These are phyloP conservation scores for Crucibulum laeve DNA, from an alignment of 768 basidiomycete genomes.

Conservation along the genomic window DNA sequence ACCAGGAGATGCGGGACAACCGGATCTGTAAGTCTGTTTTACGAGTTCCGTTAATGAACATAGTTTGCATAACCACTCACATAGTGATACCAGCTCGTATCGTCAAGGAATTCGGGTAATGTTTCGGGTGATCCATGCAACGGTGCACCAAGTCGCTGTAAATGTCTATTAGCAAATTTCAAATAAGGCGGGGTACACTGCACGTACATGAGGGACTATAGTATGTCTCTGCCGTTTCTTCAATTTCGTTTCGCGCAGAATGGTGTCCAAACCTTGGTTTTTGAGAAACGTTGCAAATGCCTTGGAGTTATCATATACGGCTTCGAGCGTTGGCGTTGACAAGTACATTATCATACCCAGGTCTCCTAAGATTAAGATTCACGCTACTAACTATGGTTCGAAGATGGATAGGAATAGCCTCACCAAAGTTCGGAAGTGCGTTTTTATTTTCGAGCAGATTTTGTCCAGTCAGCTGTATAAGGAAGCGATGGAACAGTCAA, in stretches of 20 bases:
- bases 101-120: constrained; percentile 25
- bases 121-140: constrained; percentile 17
- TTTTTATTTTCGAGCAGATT: too few relatives aligned
- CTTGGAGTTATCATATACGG: constrained; percentile 30
- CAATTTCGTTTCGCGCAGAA: constrained; percentile 17
- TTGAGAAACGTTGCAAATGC: constrained; percentile 30
- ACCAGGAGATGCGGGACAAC: constrained; percentile 3
- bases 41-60: neutral
- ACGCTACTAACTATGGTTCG: too few relatives aligned
- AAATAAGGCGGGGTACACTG: neutral
- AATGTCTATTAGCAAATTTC: neutral
- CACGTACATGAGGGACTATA: constrained; percentile 35
- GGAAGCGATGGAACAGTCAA: too few relatives aligned
- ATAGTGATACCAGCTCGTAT: constrained; percentile 15
- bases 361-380: neutral
- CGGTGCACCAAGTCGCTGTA: constrained; percentile 27
- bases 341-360: constrained; percentile 5
- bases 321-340: constrained; percentile 5
- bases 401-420: too few relatives aligned
- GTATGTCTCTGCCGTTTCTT: constrained; percentile 19
- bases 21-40: neutral
- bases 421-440: too few relatives aligned
- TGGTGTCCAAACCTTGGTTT: constrained; percentile 16
- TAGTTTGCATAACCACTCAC: constrained; percentile 7
- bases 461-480: too few relatives aligned